Base-by-base conservation (phyloP, 495 filamentous ascomycete genomes). In the Halenospora varia region DNA sequence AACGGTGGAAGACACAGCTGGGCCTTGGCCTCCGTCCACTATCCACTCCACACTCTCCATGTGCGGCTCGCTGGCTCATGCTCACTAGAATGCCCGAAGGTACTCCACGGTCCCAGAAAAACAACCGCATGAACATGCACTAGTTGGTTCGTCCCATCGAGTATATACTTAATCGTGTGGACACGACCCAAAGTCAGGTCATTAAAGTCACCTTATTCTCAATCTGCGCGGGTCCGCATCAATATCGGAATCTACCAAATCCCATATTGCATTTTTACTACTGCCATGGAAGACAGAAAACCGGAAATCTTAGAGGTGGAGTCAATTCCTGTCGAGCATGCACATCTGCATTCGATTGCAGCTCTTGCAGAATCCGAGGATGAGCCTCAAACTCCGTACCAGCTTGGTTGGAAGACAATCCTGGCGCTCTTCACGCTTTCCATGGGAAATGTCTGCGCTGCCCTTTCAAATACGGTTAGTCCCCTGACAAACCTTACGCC, bases 361-460 rank as follows among this genome's bases (percentile, higher is more conserved):
- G 57, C 44, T 10, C 26, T 60, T 8, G 57, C 57, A 29, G 18
- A 44, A 11, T 15, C 44, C 39, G 57, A 60, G 25, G 46, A 54
- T 25, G 57, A 60, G 24, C 57, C 57, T 8, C 57, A 60, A 39
- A 50, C 57, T 1, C 57, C 57, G 2, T 60, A 60, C 22, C 45
- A 60, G 25, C 52, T 60, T 3, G 46, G 51, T 17, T 55, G 57
- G 57, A 42, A 29, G 22, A 51, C 57, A 8, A 60, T 55, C 19
- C 26, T 60, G 24, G 52, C 51, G 6, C 19, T 60, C 1, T 23
- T 60, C 0, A 51, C 57, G 6, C 57, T 60, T 17, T 60, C 57
- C 11, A 55, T 60, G 51, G 57, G 51, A 8, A 60, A 60, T 41
- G 51, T 60, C 19, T 60, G 51, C 52, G 57, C 57, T 42, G 57